These are phyloP conservation scores for Globisporangium splendens DNA, from an alignment of 352 stramenopile species.

Conservation along the genomic window DNA sequence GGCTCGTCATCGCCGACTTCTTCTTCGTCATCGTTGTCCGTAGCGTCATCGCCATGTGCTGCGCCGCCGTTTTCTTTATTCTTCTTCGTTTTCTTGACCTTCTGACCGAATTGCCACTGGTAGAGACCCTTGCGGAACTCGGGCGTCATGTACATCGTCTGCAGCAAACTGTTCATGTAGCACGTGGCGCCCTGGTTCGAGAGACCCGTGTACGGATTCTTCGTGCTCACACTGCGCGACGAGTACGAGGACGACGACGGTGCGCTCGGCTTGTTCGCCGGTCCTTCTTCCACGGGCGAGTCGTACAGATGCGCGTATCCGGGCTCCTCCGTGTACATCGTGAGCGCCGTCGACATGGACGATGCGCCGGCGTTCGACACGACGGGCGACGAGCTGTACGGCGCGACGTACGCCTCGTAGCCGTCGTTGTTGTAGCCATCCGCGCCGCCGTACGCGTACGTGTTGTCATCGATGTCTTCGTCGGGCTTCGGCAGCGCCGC, in stretches of 20 bases:
- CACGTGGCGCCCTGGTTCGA: slow-evolving; percentile 91
- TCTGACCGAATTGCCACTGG: slow-evolving; percentile 37
- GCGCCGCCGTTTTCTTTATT: slow-evolving; percentile 8
- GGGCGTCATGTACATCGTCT: slow-evolving; percentile 90
- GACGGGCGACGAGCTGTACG: slow-evolving; percentile 10
- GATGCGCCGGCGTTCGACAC: slow-evolving; percentile 1
- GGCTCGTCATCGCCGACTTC: slow-evolving; percentile 44
- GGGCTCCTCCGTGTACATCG: slow-evolving; percentile 33
- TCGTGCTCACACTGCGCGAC: slow-evolving; percentile 8
- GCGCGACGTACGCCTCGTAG: slow-evolving; percentile 13
- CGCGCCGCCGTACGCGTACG: slow-evolving; percentile 1
- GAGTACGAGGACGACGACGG: slow-evolving; percentile 18
- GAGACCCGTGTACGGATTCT: slow-evolving; percentile 70
- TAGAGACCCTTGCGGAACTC: slow-evolving; percentile 86
- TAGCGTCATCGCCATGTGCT: slow-evolving; percentile 18
- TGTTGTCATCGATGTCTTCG: slow-evolving; percentile 15
- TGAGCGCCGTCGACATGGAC: slow-evolving; percentile 40
- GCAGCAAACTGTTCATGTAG: slow-evolving; percentile 93
- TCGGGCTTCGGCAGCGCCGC: slow-evolving; percentile 24
- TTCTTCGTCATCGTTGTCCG: slow-evolving; percentile 11
- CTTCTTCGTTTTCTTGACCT: slow-evolving; percentile 4
- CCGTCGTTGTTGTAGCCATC: slow-evolving; percentile 14
- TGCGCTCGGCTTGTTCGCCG: slow-evolving; percentile 4
- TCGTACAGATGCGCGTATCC: slow-evolving; percentile 58
- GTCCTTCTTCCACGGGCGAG: slow-evolving; percentile 20